Base-by-base conservation (phyloP, 805 yeast species). In the Torulaspora microellipsoides region DNA sequence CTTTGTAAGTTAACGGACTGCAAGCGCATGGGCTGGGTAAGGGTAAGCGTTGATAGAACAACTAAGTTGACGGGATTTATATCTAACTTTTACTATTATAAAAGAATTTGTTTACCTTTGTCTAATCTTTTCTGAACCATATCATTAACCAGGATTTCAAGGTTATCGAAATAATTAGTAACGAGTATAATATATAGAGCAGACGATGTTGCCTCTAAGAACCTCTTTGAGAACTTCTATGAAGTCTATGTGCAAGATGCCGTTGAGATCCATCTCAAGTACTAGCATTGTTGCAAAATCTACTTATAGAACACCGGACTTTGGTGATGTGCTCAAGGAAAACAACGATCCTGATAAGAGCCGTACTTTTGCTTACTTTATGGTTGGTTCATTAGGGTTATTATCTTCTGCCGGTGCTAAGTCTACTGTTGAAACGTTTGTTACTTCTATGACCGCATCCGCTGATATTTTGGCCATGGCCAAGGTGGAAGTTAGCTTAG, bases 381-480 rank as follows among this genome's bases (percentile, higher is more conserved):
- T 95, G 90, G 91, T 93, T 56, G 99, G 99, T 57, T 82, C 97
- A 35, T 76, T 88, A 68, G 98, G 97, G 66, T 70, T 89, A 58
- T 72, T 90, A 57, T 75, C 87, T 34, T 95, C 97, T 41, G 96
- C 90, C 44, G 95, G 95, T 64, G 97, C 96, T 65, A 87, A 90
- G 71, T 85, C 95, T 40, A 89, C 97, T 38, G 97, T 90, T 42
- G 95, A 91, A 75, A 77, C 91, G 29, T 93, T 93, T 75, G 76
- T 93, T 59, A 75, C 86, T 48, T 79, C 97, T 54, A 83, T 90
- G 95, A 80, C 96, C 55, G 99, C 99, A 29, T 90, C 99, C 49
- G 96, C 97, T 54, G 99, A 93, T 76, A 95, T 93, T 48, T 80
- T 93, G 73, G 99, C 99, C 50, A 83, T 93, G 95, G 99, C 99